phyloP scores from a whole-genome alignment of 1,284 basidiomycete species.

The Boletellus deceptivus region DNA sequence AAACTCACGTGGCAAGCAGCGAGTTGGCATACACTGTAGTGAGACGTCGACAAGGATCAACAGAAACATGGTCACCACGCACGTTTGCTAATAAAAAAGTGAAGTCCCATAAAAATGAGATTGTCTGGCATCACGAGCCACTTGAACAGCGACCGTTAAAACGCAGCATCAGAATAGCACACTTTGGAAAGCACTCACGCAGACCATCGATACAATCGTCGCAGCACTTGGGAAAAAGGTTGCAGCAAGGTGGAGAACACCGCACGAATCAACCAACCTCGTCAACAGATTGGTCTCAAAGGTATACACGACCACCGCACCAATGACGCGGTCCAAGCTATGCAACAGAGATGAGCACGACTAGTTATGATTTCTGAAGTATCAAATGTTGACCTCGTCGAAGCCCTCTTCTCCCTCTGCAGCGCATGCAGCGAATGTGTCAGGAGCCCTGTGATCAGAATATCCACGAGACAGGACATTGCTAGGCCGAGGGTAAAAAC shows the following conservation, averaged over 20 bases:
- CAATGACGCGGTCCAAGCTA: constrained; percentile 48
- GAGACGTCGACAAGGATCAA: not conserved
- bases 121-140: constrained; percentile 49
- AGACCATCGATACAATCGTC: constrained; percentile 48
- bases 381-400: constrained; percentile 16
- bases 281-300: constrained; percentile 53
- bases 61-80: constrained; percentile 8
- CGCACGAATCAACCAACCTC: constrained; percentile 34
- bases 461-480: constrained; percentile 46
- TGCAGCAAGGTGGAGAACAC: not conserved
- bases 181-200: constrained; percentile 36
- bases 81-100: constrained; percentile 53
- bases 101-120: constrained; percentile 49
- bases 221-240: constrained; percentile 34
- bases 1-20: constrained; percentile 31
- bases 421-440: constrained; percentile 44
- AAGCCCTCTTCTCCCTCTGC: constrained; percentile 34
- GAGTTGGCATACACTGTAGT: constrained; percentile 32
- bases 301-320: constrained; percentile 49
- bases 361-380: not conserved
- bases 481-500: constrained; percentile 52
- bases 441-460: constrained; percentile 47
- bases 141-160: constrained; percentile 30
- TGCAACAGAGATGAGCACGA: not conserved
- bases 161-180: constrained; percentile 8